Evolutionary conservation across 2,329 filamentous ascomycete genomes (phyloP), one percentile per base, ranked within the genome.

Genomic region (Zopfia rhizophila): DNA sequence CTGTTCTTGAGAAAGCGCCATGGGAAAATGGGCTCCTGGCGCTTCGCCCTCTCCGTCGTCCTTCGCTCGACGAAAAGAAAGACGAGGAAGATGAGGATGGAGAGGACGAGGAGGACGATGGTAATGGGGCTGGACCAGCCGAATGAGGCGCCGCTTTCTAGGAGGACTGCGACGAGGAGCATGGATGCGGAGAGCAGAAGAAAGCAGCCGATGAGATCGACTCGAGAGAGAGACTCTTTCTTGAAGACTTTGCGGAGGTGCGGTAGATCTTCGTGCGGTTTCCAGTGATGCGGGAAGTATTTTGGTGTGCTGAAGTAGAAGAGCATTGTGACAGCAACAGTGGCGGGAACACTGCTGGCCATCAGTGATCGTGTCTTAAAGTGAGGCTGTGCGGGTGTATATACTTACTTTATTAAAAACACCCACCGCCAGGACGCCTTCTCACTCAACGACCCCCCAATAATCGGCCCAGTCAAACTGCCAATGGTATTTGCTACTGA

Each of bases 381-480:
- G n/a, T n/a, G n/a, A n/a, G n/a, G n/a, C n/a, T n/a, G n/a, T n/a
- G n/a, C n/a, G n/a, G n/a, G n/a, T n/a, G n/a, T n/a, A n/a, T n/a
- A n/a, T n/a, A 4, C 38, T 24, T 41, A 41, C 38, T 33, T 44
- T 30, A 44, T 4, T 10, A 44, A 16, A 23, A 44, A 44, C 4
- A 18, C 10, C 40, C 40, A 44, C 22, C 31, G 4, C 40, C 40
- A 44, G 4, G 7, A 16, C 2, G 5, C 18, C 4, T 22, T 8
- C 13, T 37, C 10, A 21, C 23, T 44, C 23, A 29, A 12, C 1
- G 6, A 23, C n/a, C 40, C 40, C 4, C 40, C 40, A 13, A 44
- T n/a, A 5, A 44, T 3, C 3, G 40, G 40, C 3, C 40, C 40
- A 17, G 19, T 16, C 2, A 41, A 13, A 24, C 11, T 23, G 7